Conservation (phyloP, 2,329 filamentous ascomycete species). For the Hymenoscyphus fraxineus region DNA sequence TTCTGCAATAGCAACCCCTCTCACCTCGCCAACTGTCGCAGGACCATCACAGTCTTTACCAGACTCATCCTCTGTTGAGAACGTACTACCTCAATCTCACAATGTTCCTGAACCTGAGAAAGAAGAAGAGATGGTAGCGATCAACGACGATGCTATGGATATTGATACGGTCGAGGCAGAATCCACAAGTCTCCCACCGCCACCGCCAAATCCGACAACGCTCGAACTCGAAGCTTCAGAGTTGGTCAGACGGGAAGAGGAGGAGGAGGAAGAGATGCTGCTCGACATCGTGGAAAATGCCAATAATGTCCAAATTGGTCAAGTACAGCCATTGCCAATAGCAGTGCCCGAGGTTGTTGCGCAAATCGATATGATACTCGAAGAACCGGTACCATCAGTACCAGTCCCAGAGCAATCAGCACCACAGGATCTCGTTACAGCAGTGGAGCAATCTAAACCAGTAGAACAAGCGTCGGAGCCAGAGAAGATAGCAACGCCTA, state of each 20-base stretch:
- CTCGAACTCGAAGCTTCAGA: constrained; percentile 14
- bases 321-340: constrained; percentile 1
- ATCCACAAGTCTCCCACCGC: constrained; percentile 18
- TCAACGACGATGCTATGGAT: constrained; percentile 25
- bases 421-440: neutral
- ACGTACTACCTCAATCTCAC: neutral
- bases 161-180: constrained; percentile 15
- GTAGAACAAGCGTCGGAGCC: neutral
- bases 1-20: constrained; percentile 30
- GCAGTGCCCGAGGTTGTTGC: neutral
- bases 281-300: constrained; percentile 26
- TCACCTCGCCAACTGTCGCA: constrained; percentile 17
- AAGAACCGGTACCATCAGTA: neutral
- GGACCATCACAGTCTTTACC: constrained; percentile 7
- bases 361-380: neutral
- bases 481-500: constrained; percentile 2
- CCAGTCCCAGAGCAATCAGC: neutral
- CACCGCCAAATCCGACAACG: constrained; percentile 22
- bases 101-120: neutral
- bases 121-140: neutral
- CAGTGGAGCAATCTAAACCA: neutral
- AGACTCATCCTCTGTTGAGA: neutral
- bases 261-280: constrained; percentile 30
- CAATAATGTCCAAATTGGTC: constrained; percentile 17
- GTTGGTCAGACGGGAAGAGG: constrained; percentile 23